Evolutionary conservation across 192 early-diverging fungal genomes (phyloP).

Genomic region (Coemansia sp.): DNA sequence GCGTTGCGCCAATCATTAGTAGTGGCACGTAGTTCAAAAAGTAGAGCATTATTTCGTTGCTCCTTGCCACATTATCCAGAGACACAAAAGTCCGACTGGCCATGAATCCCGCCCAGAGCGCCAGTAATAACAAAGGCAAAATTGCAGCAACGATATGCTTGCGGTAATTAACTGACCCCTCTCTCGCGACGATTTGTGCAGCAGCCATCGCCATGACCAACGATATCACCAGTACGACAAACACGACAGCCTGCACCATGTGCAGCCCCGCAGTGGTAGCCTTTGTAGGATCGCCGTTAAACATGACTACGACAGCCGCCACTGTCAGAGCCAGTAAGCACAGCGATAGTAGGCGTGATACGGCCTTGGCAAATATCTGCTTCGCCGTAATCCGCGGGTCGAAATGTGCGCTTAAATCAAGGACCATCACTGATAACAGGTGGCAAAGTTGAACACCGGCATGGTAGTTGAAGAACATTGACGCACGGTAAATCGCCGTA

Average conservation of each 20-base stretch:
- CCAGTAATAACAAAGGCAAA: constrained; percentile 9
- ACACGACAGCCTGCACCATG: constrained; percentile 19
- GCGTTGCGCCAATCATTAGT: constrained; percentile 11
- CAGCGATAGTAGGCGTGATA: constrained; percentile 16
- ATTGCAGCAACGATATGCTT: constrained; percentile 13
- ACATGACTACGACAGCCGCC: constrained; percentile 25
- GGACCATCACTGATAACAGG: constrained; percentile 11
- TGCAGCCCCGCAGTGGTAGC: constrained; percentile 1
- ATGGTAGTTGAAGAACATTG: constrained; percentile 32
- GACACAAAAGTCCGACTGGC: constrained; percentile 23
- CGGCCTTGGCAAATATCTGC: constrained; percentile 1
- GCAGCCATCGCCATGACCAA: constrained; percentile 3
- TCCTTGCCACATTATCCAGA: constrained; percentile 21
- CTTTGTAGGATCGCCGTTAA: background rate
- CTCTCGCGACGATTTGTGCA: background rate
- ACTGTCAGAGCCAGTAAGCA: constrained; percentile 12
- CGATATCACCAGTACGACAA: constrained; percentile 2
- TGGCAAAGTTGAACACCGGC: constrained; percentile 22
- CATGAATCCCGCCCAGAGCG: constrained; percentile 29
- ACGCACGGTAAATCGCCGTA: constrained; percentile 23
- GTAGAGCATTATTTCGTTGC: constrained; percentile 21
- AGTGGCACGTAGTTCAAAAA: constrained; percentile 24
- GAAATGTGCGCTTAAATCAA: constrained; percentile 19
- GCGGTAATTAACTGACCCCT: constrained; percentile 14
- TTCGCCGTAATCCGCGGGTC: constrained; percentile 5